Evolutionary conservation across 2,329 filamentous ascomycete species (phyloP).

Genomic region (Pyrenochaeta sp.): DNA sequence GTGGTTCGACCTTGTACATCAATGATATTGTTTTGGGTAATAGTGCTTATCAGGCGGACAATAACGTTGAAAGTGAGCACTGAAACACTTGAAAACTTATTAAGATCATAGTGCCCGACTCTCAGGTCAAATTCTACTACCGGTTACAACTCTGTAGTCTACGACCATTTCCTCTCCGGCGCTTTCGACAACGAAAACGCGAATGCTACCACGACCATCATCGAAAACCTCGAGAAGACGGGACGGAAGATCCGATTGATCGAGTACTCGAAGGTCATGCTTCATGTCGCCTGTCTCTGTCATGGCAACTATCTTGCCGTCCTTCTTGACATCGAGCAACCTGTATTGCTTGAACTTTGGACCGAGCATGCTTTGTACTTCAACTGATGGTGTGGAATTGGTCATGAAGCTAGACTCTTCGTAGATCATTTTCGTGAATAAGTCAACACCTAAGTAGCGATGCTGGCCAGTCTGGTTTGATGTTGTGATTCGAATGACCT

Average conservation of each 20-base stretch:
- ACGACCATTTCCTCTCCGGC: conserved; percentile 92
- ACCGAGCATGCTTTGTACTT: conserved; percentile 99
- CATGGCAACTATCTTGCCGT: conserved; percentile 86
- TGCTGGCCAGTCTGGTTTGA: conserved; percentile 98
- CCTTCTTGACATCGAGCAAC: conserved; percentile 94
- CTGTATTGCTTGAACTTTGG: conserved; percentile 99
- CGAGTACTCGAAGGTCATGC: conserved; percentile 89
- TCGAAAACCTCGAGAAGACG: conserved; percentile 86
- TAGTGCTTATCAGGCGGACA: no score
- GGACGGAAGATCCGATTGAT: conserved; percentile 87
- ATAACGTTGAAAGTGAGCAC: no score
- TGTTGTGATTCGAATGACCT: conserved; percentile 99
- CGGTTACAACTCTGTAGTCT: conserved; percentile 99
- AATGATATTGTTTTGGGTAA: no score
- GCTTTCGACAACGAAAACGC: conserved; percentile 95
- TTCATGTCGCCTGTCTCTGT: conserved; percentile 99
- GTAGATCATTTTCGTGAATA: conserved; percentile 99
- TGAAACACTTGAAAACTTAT: no score
- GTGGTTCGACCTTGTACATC: no score
- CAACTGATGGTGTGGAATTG: conserved; percentile 93
- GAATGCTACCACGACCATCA: conserved; percentile 90
- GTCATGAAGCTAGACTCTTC: conserved; percentile 98
- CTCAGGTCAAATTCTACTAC: no score
- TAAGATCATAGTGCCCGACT: no score
- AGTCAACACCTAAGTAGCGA: conserved; percentile 98